These are phyloP conservation scores for Hirschioporus abietinus DNA, from an alignment of 768 basidiomycete genomes.

Conservation along the genomic window DNA sequence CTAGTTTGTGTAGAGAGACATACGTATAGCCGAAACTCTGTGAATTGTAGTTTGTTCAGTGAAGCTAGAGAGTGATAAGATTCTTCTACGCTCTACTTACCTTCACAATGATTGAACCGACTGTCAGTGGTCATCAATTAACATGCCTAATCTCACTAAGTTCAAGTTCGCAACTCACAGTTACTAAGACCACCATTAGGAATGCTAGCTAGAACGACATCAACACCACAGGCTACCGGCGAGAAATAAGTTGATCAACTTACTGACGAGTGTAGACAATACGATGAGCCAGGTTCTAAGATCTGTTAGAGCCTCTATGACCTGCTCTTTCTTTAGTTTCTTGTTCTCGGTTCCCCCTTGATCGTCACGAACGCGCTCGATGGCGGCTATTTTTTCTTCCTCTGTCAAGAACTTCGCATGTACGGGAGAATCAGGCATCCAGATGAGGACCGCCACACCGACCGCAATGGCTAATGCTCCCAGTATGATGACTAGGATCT, in stretches of 20 bases:
- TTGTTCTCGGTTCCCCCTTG: conserved; percentile 25
- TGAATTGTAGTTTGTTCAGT: background rate
- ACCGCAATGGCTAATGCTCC: conserved; percentile 20
- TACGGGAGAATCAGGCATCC: conserved; percentile 20
- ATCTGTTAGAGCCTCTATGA: conserved; percentile 21
- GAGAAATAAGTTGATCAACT: conserved; percentile 4
- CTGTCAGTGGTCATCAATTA: conserved; percentile 6
- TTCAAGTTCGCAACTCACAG: conserved; percentile 9
- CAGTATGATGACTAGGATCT: conserved; percentile 16
- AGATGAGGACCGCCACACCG: conserved; percentile 16
- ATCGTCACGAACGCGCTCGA: conserved; percentile 23
- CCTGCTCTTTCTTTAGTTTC: conserved; percentile 24
- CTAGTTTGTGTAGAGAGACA: background rate
- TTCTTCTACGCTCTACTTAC: background rate
- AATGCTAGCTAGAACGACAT: conserved; percentile 15
- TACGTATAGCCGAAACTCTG: conserved; percentile 19
- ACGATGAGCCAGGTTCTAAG: conserved; percentile 25
- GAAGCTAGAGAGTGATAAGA: background rate
- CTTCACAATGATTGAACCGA: conserved; percentile 20
- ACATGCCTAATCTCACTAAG: background rate
- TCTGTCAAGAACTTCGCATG: conserved; percentile 22
- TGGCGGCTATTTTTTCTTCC: conserved; percentile 20
- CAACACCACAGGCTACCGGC: background rate
- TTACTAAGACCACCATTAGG: conserved; percentile 20
- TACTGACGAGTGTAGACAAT: conserved; percentile 22